Percentiles rank a stretch among this genome's conserved stretches.
Evolutionary conservation across 2,329 filamentous ascomycete species (phyloP).

Genomic region (Curvularia spicifera): DNA sequence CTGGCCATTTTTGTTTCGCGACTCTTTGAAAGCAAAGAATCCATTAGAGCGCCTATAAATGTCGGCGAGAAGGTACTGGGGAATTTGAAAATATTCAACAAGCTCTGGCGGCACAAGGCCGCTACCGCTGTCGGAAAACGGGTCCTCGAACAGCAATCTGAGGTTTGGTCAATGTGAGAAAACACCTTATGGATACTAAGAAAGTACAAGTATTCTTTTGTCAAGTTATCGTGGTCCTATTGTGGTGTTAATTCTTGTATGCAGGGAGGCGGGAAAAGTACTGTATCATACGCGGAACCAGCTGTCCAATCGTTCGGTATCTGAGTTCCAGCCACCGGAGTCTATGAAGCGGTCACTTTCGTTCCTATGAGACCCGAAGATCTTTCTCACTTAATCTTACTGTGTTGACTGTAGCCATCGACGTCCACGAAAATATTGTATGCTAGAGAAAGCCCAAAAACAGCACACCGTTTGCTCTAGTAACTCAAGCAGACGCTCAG

Average conservation of each 20-base stretch:
- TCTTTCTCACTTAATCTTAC: neutral
- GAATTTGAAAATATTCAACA: conserved; percentile 16
- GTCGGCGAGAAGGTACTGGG: conserved; percentile 15
- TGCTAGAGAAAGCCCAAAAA: neutral
- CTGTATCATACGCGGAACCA: neutral
- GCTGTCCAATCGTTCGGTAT: neutral
- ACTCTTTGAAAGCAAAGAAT: conserved; percentile 20
- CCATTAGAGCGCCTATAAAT: conserved; percentile 27
- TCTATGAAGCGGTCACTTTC: neutral
- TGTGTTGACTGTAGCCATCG: neutral
- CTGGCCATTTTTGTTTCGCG: conserved; percentile 4
- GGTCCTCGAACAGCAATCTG: neutral
- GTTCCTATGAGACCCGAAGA: neutral
- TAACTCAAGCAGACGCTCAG: neutral
- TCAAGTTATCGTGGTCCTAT: neutral
- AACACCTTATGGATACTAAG: neutral
- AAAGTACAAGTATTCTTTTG: neutral
- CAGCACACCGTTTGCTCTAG: neutral
- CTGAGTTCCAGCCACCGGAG: neutral
- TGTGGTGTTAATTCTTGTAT: neutral
- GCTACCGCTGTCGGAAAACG: neutral
- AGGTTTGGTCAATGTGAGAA: neutral
- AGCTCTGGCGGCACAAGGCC: conserved; percentile 22
- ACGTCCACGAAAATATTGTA: neutral
- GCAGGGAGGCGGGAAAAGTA: neutral